phyloP scores from a whole-genome alignment of 768 basidiomycete species.

The Mrakia blollopis region DNA sequence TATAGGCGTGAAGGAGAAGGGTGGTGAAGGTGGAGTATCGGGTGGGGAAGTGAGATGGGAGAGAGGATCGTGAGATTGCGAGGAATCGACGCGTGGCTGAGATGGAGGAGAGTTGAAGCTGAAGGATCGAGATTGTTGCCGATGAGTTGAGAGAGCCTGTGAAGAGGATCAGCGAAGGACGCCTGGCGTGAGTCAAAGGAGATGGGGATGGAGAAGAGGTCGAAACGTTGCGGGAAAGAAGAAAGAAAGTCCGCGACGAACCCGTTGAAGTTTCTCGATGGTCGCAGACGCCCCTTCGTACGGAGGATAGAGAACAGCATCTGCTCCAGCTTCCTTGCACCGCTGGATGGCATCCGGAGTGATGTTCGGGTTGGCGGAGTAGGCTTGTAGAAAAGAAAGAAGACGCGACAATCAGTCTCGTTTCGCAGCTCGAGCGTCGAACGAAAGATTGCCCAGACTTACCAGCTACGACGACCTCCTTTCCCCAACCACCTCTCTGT shows the following conservation, averaged over 20 bases:
- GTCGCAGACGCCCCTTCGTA: neutral
- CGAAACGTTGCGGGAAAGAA: too few relatives aligned
- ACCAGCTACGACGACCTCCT: conserved; percentile 13
- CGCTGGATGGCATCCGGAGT: conserved; percentile 11
- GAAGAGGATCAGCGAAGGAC: neutral
- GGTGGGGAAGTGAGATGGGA: neutral
- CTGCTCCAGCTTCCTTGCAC: neutral
- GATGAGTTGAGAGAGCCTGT: conserved; percentile 2
- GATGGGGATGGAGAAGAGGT: neutral
- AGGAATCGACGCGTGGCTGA: neutral
- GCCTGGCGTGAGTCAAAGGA: neutral
- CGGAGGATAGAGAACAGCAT: conserved; percentile 7
- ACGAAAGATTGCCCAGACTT: neutral
- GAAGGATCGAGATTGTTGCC: neutral
- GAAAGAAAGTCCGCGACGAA: neutral
- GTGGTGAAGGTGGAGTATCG: neutral
- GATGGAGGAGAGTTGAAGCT: neutral
- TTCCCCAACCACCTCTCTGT: neutral
- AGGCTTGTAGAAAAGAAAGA: neutral
- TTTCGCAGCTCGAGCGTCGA: neutral
- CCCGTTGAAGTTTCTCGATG: neutral
- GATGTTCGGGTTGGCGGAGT: conserved; percentile 18
- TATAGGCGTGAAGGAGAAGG: neutral
- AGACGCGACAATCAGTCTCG: neutral
- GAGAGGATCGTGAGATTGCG: neutral